These are phyloP conservation scores for Ceratocystis alfenasii DNA, from an alignment of 2,329 filamentous ascomycete genomes.

Conservation along the genomic window DNA sequence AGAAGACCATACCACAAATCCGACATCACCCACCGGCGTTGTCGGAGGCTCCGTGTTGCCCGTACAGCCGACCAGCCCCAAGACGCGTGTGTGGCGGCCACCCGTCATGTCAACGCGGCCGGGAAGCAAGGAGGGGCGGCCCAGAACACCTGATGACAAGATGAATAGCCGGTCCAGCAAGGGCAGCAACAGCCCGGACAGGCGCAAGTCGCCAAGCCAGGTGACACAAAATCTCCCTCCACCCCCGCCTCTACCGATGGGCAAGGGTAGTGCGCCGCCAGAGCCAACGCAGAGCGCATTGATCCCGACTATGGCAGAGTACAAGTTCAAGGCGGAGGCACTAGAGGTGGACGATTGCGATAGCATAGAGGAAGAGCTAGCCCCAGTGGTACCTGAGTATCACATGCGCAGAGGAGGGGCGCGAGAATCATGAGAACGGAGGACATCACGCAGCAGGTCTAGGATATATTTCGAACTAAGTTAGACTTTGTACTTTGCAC, in stretches of 20 bases:
- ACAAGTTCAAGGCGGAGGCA: neutral
- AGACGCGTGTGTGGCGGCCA: constrained; percentile 12
- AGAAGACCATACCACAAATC: no score
- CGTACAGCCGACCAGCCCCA: neutral
- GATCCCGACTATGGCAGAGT: constrained; percentile 18
- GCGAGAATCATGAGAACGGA: neutral
- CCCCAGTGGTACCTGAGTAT: constrained; percentile 15
- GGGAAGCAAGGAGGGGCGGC: constrained; percentile 5
- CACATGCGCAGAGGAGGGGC: constrained; percentile 5
- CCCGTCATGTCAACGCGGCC: constrained; percentile 13
- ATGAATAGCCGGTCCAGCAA: neutral
- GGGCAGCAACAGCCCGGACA: neutral
- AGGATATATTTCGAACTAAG: neutral
- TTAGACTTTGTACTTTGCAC: neutral
- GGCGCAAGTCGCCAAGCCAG: neutral
- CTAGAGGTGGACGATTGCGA: constrained; percentile 16
- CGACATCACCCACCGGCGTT: neutral
- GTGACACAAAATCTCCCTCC: neutral
- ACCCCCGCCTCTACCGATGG: constrained; percentile 5
- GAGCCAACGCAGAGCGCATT: constrained; percentile 20
- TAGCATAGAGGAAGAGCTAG: constrained; percentile 10
- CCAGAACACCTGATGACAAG: constrained; percentile 1
- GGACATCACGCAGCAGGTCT: no score
- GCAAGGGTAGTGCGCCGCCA: constrained; percentile 15
- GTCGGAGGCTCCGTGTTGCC: neutral